Evolutionary conservation across 2,329 filamentous ascomycete genomes (phyloP), one percentile per base, ranked within the genome.

Genomic region (Hypocreales sp.): DNA sequence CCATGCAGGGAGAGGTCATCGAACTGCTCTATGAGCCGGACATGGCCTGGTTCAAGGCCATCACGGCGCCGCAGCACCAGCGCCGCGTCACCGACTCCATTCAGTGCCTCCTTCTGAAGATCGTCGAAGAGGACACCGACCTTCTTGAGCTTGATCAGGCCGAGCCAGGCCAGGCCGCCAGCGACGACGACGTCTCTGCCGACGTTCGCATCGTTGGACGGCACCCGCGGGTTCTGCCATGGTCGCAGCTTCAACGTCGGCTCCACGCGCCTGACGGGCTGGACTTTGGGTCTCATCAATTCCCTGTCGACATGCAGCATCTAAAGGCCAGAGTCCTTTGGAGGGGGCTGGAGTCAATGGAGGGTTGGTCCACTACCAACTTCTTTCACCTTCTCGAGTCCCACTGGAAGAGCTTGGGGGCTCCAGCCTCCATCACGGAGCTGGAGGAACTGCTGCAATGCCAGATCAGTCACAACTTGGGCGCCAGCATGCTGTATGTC

Each of bases 21-120:
- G 52, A 55, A 25, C 36, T 55, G 5, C 37, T 55, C 4, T 55
- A 54, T 18, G 51, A 55, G 15, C 48, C 51, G 2, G 44, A 50
- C 0, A 30, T 44, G 0, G 41, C 50, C 1, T 53, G 47, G 44
- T 52, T 55, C 31, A 54, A 54, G 28, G 24, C 48, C 5, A 46
- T 51, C 11, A 24, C 41, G 0, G 2, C 8, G 5, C 11, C 11
- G 1, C 22, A 26, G 2, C 4, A 30, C 12, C 36, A 42, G 10
- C 8, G 25, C 8, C 18, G 29, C 7, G 31, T 50, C 5, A 33
- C 31, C 1, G 8, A 28, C 1, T 33, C 28, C 15, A 32, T 54
- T 4, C 24, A 42, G 11, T 20, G 31, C 4, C 24, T 36, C 11
- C 21, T 55, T 3, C 26, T 34, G 5, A 11, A 26, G 1, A 27